Evolutionary conservation across 1,284 basidiomycete genomes (phyloP).

Genomic region (Pseudozyma thailandica): DNA sequence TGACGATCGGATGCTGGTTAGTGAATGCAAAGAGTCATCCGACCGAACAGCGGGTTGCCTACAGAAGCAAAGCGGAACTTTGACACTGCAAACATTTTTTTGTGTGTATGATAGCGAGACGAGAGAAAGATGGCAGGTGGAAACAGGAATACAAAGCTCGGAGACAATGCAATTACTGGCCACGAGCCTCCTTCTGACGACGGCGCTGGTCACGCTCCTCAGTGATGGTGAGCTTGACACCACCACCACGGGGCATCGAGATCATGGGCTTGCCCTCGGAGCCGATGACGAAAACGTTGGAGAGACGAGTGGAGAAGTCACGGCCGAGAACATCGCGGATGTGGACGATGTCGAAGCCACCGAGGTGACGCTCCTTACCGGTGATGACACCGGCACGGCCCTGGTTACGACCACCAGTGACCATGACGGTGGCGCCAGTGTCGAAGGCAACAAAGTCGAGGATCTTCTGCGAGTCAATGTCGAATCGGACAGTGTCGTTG

Average conservation of each 20-base stretch:
- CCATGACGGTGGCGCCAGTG: constrained; percentile 95
- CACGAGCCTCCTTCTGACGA: constrained; percentile 61
- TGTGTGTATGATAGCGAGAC: constrained; percentile 5
- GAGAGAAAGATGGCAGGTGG: constrained; percentile 10
- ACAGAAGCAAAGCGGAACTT: constrained; percentile 6
- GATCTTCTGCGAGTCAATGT: constrained; percentile 94
- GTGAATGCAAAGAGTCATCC: constrained; percentile 4
- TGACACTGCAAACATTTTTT: constrained; percentile 14
- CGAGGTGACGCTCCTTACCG: constrained; percentile 95
- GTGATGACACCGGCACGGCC: constrained; percentile 95
- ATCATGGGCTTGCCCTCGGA: constrained; percentile 95
- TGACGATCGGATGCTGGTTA: neutral
- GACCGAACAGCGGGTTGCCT: constrained; percentile 15
- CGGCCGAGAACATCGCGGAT: constrained; percentile 95
- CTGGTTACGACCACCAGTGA: constrained; percentile 99
- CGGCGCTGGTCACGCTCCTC: constrained; percentile 69
- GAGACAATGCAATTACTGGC: constrained; percentile 35
- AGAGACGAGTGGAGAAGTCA: constrained; percentile 78
- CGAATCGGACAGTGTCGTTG: constrained; percentile 98
- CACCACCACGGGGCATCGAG: constrained; percentile 97
- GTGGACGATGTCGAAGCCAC: constrained; percentile 88
- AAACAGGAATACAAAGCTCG: constrained; percentile 10
- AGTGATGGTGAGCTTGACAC: constrained; percentile 80
- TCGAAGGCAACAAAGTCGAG: constrained; percentile 95
- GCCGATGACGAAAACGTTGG: constrained; percentile 98